A percentile compares a stretch with the other conserved stretches of the same genome.
Evolutionary conservation across 345 rosid genomes (phyloP).

Genomic region (sweet orange (Citrus sinensis)): DNA sequence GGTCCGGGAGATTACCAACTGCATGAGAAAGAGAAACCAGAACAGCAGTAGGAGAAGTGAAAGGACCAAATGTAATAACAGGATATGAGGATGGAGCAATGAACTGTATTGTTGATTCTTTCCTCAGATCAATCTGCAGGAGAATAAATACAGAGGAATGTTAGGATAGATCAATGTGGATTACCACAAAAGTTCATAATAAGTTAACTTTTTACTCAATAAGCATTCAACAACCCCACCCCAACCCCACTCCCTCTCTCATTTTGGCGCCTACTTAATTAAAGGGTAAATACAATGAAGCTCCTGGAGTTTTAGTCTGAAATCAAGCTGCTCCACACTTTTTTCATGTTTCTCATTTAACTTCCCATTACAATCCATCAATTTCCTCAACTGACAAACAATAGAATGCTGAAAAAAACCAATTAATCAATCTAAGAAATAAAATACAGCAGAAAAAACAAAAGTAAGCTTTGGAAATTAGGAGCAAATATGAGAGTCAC

Average conservation of each 20-base stretch:
- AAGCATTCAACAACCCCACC: background rate
- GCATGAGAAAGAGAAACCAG: conserved; percentile 73
- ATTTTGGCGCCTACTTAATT: background rate
- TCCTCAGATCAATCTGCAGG: conserved; percentile 83
- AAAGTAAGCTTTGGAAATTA: background rate
- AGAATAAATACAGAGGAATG: conserved; percentile 11
- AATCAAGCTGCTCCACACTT: background rate
- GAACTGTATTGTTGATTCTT: conserved; percentile 45
- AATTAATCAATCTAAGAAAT: background rate
- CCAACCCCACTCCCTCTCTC: background rate
- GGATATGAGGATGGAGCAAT: conserved; percentile 64
- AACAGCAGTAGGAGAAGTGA: conserved; percentile 66
- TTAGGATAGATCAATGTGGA: background rate
- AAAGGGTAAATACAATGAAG: background rate
- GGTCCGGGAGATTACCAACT: conserved; percentile 46
- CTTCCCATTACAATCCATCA: background rate
- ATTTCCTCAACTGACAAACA: background rate
- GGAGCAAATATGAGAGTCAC: background rate
- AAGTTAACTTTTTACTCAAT: background rate
- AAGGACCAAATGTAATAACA: conserved; percentile 82
- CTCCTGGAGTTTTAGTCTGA: background rate
- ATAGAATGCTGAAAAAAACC: background rate
- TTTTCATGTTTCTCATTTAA: background rate
- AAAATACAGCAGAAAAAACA: background rate
- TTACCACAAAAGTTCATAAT: background rate